Base-by-base conservation (phyloP, 129 eudicot species). In the Lactuca saligna region DNA sequence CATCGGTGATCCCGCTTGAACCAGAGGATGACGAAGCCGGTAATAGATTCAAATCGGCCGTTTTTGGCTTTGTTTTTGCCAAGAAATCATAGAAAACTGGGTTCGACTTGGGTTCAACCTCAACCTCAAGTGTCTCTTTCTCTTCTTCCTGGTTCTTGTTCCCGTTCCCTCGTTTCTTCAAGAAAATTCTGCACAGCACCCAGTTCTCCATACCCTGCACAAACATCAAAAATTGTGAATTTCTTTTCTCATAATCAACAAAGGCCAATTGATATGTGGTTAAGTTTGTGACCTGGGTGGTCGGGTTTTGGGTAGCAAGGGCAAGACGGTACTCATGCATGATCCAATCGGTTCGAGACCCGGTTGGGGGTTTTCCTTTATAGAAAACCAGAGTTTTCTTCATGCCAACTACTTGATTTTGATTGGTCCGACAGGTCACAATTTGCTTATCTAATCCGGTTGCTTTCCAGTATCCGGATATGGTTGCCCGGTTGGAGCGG, bases 141-240 rank as follows among this genome's bases (percentile, higher is more conserved):
- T n/a, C 29, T 46, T 54, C 58, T 63, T 58, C 44, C 41, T 17
- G 38, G 20, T 53, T 6, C 50, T 54, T 54, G 13, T 55, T 55
- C 3, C 8, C 41, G 11, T 15, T 54, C 46, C 75, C 70, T 70
- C 97, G 80, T 68, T 76, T 90, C 83, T 90, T 90, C 53, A 90
- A 65, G 46, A 86, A 90, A 32, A 90, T 80, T 4, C 91, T 79
- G 82, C 97, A 90, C 11, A 90, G 73, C n/a, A 90, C 97, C 97
- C 97, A 90, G 10, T 80, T 84, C n/a, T 83, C 90, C 88, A 63
- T 61, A 35, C 31, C 59, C 70, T 67, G 63, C 60, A 56, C 16
- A 71, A 56, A 37, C 60, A 51, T 49, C 34, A 63, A 20, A 57
- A 9, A 32, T 7, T 33, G 4, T 13, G 9, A 5, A 0, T 1